Conservation (phyloP, 768 basidiomycete genomes). For the Leccinum uliginosum region DNA sequence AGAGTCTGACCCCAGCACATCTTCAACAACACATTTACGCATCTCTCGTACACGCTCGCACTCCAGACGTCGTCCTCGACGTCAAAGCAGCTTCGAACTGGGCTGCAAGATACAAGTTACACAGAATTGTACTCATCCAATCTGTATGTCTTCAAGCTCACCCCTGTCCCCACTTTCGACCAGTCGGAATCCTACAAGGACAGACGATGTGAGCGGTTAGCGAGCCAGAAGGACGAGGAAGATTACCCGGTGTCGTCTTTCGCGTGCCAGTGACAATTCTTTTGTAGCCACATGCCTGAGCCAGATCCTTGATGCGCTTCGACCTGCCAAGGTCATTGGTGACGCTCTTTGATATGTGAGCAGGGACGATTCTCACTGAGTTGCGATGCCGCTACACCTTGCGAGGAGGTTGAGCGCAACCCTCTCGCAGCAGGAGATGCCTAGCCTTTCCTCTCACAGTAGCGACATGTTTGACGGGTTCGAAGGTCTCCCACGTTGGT, state of each 20-base stretch:
- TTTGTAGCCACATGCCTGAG: constrained; percentile 70
- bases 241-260: constrained; percentile 87
- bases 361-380: constrained; percentile 54
- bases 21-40: constrained; percentile 75
- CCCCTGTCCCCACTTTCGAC: constrained; percentile 58
- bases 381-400: constrained; percentile 94
- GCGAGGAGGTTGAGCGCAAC: constrained; percentile 92
- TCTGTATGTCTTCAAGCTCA: constrained; percentile 43
- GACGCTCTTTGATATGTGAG: neutral
- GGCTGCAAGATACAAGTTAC: constrained; percentile 73
- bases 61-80: constrained; percentile 74
- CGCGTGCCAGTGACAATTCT: constrained; percentile 92
- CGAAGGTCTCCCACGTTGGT: constrained; percentile 52
- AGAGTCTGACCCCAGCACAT: constrained; percentile 43
- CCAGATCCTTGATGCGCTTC: constrained; percentile 73
- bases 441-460: constrained; percentile 89
- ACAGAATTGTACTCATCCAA: constrained; percentile 85
- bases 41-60: constrained; percentile 65
- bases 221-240: neutral
- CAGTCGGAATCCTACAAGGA: constrained; percentile 71
- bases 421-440: constrained; percentile 84
- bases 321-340: constrained; percentile 50
- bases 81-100: constrained; percentile 52
- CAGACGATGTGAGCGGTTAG: constrained; percentile 5
- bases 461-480: constrained; percentile 81